Base-by-base conservation (phyloP, 176 grass and related monocot species). In the Avena eriantha region DNA sequence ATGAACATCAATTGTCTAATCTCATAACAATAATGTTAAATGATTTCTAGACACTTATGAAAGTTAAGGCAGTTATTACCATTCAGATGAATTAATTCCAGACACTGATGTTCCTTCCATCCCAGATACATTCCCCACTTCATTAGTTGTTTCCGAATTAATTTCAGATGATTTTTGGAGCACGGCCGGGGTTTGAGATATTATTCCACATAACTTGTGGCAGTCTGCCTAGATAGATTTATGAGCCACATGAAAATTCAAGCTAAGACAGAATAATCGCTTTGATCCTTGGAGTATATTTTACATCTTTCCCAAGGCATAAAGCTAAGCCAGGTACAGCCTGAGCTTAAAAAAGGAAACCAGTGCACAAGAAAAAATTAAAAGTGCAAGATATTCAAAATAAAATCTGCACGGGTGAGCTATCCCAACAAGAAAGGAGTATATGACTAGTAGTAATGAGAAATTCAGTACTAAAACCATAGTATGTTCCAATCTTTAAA, bases 131-230 rank as follows among this genome's bases (percentile, higher is more conserved):
- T 15, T 64, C 58, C 35, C 82, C 21, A 84, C 85, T 86, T 93
- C 51, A 67, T 84, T 86, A 67, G 67, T 11, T 45, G 39, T 73
- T 74, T 75, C 78, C 74, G 76, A 35, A 78, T 26, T 80, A 77
- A 63, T 86, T 87, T 88, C 84, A 53, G 63, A 47, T 10, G 10
- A 9, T 10, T 47, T 47, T 16, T 35, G 31, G 43, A 94, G 85
- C 69, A 94, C 94, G 84, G 55, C 22, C 71, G 82, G 89, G 7
- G 73, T 94, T 89, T 94, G 77, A 69, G 55, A 83, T 69, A 93
- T 86, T 11, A 82, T 53, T 14, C 86, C 94, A 16, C 65, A 93
- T 55, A 86, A 84, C 76, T 89, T 92, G 73, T 94, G 84, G 85
- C 92, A 82, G 73, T 89, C 86, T 41, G 83, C 90, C 89, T 96